A percentile compares a stretch with the other conserved stretches of the same genome.
These are phyloP conservation scores for Monotropa hypopitys DNA, from an alignment of 179 eudicot species.

Conservation along the genomic window DNA sequence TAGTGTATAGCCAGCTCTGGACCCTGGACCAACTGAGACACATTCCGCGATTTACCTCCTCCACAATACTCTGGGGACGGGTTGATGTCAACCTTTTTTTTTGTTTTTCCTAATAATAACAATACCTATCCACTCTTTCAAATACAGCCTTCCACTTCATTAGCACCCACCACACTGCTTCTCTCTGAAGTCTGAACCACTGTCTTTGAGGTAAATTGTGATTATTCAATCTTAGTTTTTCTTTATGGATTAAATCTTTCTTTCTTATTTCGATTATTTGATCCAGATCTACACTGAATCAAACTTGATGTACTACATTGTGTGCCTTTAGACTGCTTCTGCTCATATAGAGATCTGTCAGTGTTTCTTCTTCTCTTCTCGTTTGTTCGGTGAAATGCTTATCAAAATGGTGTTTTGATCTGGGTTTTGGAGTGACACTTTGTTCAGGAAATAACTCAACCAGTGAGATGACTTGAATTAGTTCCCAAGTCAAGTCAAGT, in stretches of 20 bases:
- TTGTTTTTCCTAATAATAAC: no score
- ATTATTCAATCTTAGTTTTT: not conserved
- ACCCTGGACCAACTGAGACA: no score
- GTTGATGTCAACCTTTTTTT: no score
- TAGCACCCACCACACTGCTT: not conserved
- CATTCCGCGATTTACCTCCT: no score
- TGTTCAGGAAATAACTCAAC: not conserved
- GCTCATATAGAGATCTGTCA: not conserved
- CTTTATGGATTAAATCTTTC: not conserved
- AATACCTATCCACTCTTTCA: not conserved
- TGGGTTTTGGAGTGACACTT: not conserved
- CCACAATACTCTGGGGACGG: no score
- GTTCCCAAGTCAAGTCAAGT: not conserved
- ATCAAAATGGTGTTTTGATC: conserved; percentile 1
- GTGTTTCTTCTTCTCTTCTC: not conserved
- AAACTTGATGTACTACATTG: conserved; percentile 1
- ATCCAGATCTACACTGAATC: not conserved
- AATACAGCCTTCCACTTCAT: conserved; percentile 4
- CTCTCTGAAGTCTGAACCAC: conserved; percentile 11
- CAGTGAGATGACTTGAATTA: not conserved
- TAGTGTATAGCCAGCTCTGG: no score
- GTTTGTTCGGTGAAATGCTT: not conserved
- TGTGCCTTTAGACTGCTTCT: not conserved
- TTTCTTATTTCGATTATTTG: not conserved
- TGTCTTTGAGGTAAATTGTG: not conserved